These are phyloP conservation scores for Blastobotrys peoriensis DNA, from an alignment of 805 yeast species.

Conservation along the genomic window DNA sequence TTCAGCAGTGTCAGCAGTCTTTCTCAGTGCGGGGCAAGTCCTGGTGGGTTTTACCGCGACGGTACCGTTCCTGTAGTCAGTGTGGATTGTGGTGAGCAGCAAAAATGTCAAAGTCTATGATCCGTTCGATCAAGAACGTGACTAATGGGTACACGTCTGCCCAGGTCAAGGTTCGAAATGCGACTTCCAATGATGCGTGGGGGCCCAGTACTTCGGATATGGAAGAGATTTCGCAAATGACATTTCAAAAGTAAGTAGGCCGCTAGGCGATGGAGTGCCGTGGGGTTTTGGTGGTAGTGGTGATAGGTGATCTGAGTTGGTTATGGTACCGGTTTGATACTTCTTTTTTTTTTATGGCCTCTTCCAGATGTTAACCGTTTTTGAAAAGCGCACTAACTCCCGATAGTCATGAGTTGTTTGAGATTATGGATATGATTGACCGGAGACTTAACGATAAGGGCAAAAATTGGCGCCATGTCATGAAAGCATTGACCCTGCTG, in stretches of 20 bases:
- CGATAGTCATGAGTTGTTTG: constrained; percentile 61
- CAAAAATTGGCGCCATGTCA: constrained; percentile 94
- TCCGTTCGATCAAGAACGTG: constrained; percentile 81
- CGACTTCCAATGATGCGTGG: constrained; percentile 80
- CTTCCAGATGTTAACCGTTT: neutral
- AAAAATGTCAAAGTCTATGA: constrained; percentile 68
- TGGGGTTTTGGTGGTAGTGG: too few relatives aligned
- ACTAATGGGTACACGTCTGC: constrained; percentile 83
- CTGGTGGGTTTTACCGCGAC: too few relatives aligned
- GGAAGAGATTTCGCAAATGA: constrained; percentile 75
- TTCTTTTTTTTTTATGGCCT: too few relatives aligned
- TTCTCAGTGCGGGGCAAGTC: too few relatives aligned
- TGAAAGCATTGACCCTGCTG: constrained; percentile 82
- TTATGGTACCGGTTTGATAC: too few relatives aligned
- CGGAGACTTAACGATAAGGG: constrained; percentile 91
- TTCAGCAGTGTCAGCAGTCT: too few relatives aligned
- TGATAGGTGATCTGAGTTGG: too few relatives aligned
- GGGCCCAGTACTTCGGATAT: constrained; percentile 79
- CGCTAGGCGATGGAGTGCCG: too few relatives aligned
- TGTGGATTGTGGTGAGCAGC: too few relatives aligned
- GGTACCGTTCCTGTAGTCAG: too few relatives aligned
- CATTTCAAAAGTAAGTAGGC: constrained; percentile 46
- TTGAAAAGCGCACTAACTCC: constrained; percentile 10
- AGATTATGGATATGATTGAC: constrained; percentile 91
- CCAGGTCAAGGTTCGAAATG: constrained; percentile 80